phyloP scores from a whole-genome alignment of 208 protist genomes.

The Lotmaria passim region DNA sequence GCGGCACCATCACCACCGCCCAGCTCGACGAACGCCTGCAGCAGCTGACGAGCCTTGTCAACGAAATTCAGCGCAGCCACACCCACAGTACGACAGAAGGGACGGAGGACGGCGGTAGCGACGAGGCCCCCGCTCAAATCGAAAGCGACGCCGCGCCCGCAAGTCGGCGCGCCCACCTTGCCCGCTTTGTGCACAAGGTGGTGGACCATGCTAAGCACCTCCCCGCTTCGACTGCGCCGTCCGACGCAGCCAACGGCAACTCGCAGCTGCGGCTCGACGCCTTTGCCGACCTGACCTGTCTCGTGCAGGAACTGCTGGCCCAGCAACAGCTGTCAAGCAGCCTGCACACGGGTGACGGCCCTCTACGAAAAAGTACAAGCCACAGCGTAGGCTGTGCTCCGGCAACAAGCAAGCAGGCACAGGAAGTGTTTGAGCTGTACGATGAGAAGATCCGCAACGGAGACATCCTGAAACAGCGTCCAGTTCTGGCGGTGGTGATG shows the following conservation, averaged over 20 bases:
- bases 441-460: conserved; percentile 26
- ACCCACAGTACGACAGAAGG: background rate
- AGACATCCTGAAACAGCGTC: conserved; percentile 28
- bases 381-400: background rate
- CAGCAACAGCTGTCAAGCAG: background rate
- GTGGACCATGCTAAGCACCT: background rate
- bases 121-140: background rate
- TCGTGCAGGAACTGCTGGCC: conserved; percentile 34
- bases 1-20: conserved; percentile 32
- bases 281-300: conserved; percentile 22
- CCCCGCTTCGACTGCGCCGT: background rate
- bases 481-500: conserved; percentile 52
- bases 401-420: background rate
- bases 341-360: background rate
- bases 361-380: no score
- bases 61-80: background rate
- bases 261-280: conserved; percentile 26
- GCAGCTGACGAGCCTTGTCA: conserved; percentile 32
- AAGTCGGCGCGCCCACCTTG: conserved; percentile 21
- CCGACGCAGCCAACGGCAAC: background rate
- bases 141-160: background rate
- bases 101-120: background rate
- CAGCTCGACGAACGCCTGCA: conserved; percentile 41
- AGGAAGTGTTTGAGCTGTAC: conserved; percentile 24
- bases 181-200: conserved; percentile 10